A percentile compares a stretch with the other conserved stretches of the same genome.
These are phyloP conservation scores for Narthecium ossifragum DNA, from an alignment of 106 monocot species.

Conservation along the genomic window DNA sequence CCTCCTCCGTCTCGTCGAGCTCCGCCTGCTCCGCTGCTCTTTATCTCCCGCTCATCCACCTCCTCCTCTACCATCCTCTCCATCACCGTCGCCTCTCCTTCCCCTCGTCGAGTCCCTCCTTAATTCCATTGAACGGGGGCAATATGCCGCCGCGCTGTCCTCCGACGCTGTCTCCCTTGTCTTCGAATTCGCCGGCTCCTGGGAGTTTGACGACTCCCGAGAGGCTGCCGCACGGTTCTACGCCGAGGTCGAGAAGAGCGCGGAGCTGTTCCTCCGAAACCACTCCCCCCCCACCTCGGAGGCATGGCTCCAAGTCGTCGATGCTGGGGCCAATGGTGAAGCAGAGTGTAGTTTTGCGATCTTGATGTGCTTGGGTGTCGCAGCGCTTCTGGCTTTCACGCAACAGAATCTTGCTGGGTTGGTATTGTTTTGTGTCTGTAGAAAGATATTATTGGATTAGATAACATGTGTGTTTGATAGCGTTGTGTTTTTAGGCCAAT, in stretches of 20 bases:
- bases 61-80: constrained; percentile 3
- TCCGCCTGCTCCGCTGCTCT: constrained; percentile 91
- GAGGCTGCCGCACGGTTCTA: constrained; percentile 59
- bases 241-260: constrained; percentile 34
- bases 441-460: neutral
- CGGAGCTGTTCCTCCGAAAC: constrained; percentile 36
- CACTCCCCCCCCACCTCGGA: too few relatives aligned
- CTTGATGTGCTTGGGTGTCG: constrained; percentile 65
- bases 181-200: constrained; percentile 37
- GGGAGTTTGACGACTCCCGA: constrained; percentile 40
- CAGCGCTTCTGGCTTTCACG: constrained; percentile 66
- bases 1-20: constrained; percentile 53
- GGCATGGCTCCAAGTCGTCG: constrained; percentile 40
- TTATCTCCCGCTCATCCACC: constrained; percentile 14
- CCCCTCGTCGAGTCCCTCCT: constrained; percentile 34
- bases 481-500: constrained; percentile 49
- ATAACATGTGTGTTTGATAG: neutral
- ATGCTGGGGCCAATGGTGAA: constrained; percentile 4
- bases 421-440: constrained; percentile 5
- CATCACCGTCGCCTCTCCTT: constrained; percentile 7
- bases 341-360: constrained; percentile 34
- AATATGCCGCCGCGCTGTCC: constrained; percentile 51
- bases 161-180: constrained; percentile 30
- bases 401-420: constrained; percentile 91
- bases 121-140: constrained; percentile 55